phyloP scores from a whole-genome alignment of 78 protist species.

The Pigoraptor vietnamica region DNA sequence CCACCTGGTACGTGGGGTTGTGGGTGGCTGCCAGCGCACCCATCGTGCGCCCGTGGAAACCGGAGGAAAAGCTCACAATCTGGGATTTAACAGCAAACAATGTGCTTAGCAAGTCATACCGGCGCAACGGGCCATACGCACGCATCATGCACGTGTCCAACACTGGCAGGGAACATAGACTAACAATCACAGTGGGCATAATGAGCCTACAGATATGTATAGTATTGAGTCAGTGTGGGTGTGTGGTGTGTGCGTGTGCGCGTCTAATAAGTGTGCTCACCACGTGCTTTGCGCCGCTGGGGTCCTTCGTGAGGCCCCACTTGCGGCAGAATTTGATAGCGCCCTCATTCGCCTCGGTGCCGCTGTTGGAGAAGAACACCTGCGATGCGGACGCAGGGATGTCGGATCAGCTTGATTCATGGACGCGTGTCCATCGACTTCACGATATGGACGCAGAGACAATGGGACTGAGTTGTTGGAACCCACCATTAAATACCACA shows the following conservation, averaged over 20 bases:
- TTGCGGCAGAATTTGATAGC: constrained; percentile 66
- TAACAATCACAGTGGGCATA: not conserved
- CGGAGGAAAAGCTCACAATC: constrained; percentile 54
- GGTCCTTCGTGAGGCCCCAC: constrained; percentile 11
- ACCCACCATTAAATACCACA: no score
- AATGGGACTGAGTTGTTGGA: no score
- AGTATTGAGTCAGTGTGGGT: no score
- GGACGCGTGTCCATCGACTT: no score
- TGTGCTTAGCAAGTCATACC: not conserved
- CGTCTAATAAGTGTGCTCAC: no score
- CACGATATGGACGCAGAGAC: no score
- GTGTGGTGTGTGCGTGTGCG: no score
- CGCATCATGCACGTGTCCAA: no score
- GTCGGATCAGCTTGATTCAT: no score
- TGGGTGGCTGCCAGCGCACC: constrained; percentile 46
- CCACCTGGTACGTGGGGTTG: constrained; percentile 23
- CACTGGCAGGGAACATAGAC: no score
- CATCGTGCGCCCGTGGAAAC: constrained; percentile 72
- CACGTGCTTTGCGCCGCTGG: not conserved
- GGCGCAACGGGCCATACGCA: not conserved
- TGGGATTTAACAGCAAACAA: not conserved
- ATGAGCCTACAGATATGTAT: no score
- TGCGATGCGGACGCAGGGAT: no score
- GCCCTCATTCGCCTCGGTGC: constrained; percentile 76
- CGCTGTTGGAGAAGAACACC: constrained; percentile 69